Evolutionary conservation across 805 yeast species (phyloP), one percentile per base, ranked within the genome.

Genomic region (Suhomyces kilbournensis): DNA sequence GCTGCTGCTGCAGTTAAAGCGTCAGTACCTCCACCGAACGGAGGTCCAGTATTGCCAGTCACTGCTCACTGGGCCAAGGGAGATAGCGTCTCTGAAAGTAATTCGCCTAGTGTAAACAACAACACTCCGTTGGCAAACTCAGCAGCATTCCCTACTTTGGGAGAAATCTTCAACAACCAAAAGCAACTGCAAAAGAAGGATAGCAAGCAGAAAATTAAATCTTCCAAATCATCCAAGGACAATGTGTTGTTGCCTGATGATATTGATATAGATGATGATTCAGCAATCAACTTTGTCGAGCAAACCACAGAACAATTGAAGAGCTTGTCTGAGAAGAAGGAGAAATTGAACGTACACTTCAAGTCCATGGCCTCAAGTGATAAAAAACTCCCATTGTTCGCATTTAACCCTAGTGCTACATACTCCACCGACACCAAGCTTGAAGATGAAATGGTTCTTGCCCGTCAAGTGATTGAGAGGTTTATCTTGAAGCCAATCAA

Each of bases 51-150:
- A 3, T 75, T 88, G 48, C 94, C 94, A 7, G 79, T 86, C 1
- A 80, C 90, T 17, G 89, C 86, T 1, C 82, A 87, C 3, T 86
- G 92, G 92, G 75, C 76, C 6, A 68, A 66, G 53, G 52, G 59
- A 49, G 53, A 55, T 35, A 53, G 64, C 12, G 58, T 56, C 12
- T 65, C 68, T 7, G 68, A 66, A 34, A 64, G 67, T 34, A 67
- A 65, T 20, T 72, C 78, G 3, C 78, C 81, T 7, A 61, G 77
- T 3, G 69, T 68, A 7, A 64, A 66, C 44, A 63, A 61, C 49
- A 66, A 62, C 55, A 63, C 70, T 6, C 69, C 72, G 20, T 63
- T 78, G 56, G 73, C 83, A 3, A 75, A 79, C 59, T 63, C 78
- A 14, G 75, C 82, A 4, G 81, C 86, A 2, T 83, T 84, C 74